Percentiles rank a stretch among this genome's conserved stretches.
phyloP scores from a whole-genome alignment of 345 rosid genomes.

The Syzygium oleosum region DNA sequence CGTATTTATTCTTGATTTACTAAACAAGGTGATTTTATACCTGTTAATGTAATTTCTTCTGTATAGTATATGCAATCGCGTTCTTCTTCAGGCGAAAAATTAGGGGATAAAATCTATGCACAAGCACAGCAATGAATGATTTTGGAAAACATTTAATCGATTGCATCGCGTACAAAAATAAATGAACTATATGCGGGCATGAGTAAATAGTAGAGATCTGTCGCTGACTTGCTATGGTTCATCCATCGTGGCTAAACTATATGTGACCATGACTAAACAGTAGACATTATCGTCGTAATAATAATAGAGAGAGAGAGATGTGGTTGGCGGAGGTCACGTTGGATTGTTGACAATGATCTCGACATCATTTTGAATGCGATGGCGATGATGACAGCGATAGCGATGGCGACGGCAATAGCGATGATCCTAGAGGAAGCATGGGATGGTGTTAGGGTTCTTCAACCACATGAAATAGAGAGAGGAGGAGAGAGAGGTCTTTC shows the following conservation, averaged over 20 bases:
- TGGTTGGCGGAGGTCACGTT: background rate
- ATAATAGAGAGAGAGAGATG: background rate
- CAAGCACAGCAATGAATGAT: background rate
- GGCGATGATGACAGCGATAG: background rate
- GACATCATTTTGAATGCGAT: background rate
- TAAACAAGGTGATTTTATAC: background rate
- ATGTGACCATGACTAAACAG: background rate
- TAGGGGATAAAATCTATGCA: background rate
- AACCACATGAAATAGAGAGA: background rate
- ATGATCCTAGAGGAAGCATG: background rate
- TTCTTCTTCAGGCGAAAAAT: background rate
- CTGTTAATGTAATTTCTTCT: background rate
- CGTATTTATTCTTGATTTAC: background rate
- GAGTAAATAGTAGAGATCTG: background rate
- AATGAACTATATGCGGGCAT: background rate
- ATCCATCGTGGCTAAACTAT: background rate
- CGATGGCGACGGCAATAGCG: background rate
- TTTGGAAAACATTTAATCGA: background rate
- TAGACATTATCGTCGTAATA: background rate
- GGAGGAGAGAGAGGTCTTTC: background rate
- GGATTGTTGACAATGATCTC: background rate
- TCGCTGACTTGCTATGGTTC: background rate
- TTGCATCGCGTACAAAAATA: accelerated
- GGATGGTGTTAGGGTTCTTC: background rate
- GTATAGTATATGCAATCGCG: background rate